phyloP scores from a whole-genome alignment of 768 basidiomycete genomes.

The Infundibulicybe gibba region DNA sequence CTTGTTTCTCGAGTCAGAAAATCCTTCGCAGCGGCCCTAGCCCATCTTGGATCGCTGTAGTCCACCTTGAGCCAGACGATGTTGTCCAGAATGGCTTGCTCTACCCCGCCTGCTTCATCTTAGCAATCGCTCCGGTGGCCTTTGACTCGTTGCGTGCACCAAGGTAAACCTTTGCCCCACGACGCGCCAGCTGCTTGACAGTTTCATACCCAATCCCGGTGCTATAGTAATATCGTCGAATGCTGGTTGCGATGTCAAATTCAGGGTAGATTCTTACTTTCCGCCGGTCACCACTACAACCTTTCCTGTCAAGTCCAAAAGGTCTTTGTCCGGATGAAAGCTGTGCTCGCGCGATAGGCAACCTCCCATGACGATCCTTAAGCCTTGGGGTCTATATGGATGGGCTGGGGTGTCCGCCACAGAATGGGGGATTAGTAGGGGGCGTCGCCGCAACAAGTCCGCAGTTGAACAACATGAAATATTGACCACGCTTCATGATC shows the following conservation, averaged over 20 bases:
- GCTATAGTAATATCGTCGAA: slow-evolving; percentile 15
- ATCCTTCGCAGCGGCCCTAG: slow-evolving; percentile 29
- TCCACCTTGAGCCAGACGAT: slow-evolving; percentile 36
- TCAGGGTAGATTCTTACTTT: slow-evolving; percentile 30
- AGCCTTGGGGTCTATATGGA: too few relatives aligned
- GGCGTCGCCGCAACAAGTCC: too few relatives aligned
- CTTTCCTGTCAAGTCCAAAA: slow-evolving; percentile 41
- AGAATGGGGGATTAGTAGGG: too few relatives aligned
- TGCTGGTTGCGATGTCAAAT: slow-evolving; percentile 6
- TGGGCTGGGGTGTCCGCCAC: too few relatives aligned
- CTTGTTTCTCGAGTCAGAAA: slow-evolving; percentile 19
- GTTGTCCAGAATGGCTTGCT: slow-evolving; percentile 14
- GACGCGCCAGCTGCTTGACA: slow-evolving; percentile 38
- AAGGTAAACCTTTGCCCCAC: slow-evolving; percentile 52
- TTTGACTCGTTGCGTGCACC: slow-evolving; percentile 37
- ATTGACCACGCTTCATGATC: too few relatives aligned
- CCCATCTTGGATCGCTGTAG: slow-evolving; percentile 25
- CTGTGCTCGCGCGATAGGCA: neutral
- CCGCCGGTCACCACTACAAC: slow-evolving; percentile 52
- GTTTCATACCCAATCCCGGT: slow-evolving; percentile 46
- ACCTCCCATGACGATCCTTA: neutral
- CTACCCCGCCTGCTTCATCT: slow-evolving; percentile 23
- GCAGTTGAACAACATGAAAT: too few relatives aligned
- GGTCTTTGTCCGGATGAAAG: slow-evolving; percentile 30
- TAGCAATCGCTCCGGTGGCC: slow-evolving; percentile 17